phyloP scores from a whole-genome alignment of 768 basidiomycete genomes.

The Suillus alpinus region DNA sequence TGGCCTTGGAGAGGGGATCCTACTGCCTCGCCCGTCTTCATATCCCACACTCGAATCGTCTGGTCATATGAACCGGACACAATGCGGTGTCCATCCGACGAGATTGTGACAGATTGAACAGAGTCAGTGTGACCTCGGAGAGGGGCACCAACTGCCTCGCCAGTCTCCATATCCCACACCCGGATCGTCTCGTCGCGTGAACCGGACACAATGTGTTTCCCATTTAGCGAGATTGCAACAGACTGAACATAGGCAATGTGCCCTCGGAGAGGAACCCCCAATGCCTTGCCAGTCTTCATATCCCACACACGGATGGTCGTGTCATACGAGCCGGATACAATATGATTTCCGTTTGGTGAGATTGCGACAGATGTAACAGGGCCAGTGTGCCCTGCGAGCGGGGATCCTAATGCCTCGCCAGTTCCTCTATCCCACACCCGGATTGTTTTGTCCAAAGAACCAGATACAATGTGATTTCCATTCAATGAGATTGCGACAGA shows the following conservation, averaged over 20 bases:
- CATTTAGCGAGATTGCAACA: background rate
- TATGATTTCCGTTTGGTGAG: background rate
- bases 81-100: background rate
- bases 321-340: slow-evolving; percentile 10
- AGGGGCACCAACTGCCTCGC: background rate
- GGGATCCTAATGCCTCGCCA: background rate
- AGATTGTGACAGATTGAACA: background rate
- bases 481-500: slow-evolving; percentile 1
- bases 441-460: background rate
- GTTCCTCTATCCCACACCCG: background rate
- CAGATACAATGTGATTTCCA: background rate
- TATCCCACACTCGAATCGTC: slow-evolving; percentile 3
- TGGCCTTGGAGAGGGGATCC: slow-evolving; percentile 2
- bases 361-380: background rate
- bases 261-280: slow-evolving; percentile 13
- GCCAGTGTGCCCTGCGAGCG: background rate
- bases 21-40: background rate
- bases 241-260: background rate
- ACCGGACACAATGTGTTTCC: background rate
- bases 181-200: background rate
- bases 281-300: slow-evolving; percentile 12
- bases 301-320: slow-evolving; percentile 13
- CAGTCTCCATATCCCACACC: slow-evolving; percentile 12
- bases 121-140: background rate
- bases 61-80: slow-evolving; percentile 4